Base-by-base conservation (phyloP, 1,284 basidiomycete genomes). In the Papiliotrema terrestris region DNA sequence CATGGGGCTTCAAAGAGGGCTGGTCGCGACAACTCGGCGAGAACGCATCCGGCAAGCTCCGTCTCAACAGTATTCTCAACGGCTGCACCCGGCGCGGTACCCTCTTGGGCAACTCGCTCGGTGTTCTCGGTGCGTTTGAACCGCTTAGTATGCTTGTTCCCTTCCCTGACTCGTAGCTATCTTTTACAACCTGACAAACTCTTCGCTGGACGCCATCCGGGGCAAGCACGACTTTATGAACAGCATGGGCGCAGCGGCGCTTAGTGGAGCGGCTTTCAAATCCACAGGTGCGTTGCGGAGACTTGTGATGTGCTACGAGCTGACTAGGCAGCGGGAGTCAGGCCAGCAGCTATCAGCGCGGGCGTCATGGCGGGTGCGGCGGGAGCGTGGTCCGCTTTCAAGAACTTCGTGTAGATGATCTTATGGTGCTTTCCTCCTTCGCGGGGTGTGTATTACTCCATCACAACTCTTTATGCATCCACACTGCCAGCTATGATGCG, bases 21-120 rank as follows among this genome's bases (percentile, higher is more conserved):
- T 84, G 91, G 72, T 80, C 83, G 71, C 83, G 91, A 76, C 91
- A 88, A 60, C 83, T 90, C 76, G 92, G 73, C n/a, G 65, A 72
- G 36, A 73, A 73, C 53, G 58, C 71, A 84, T 77, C 87, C 85
- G 66, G 87, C 85, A 68, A 92, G 62, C 80, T 99, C 73, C 86
- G 96, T 80, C 86, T 98, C 80, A 99, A 98, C 80, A 94, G 91
- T 68, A 81, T 98, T 57, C 83, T 98, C 67, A 99, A 98, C 82
- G 89, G 91, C 74, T 86, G 97, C 74, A 98, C 95, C 59, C 83
- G 95, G 78, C 84, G 96, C 79, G 96, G 96, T 44, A 94, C 89
- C 51, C 97, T 97, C 79, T 87, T 97, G 77, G 96, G 94, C 70
- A 99, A 98, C 82, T 97, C 91, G 72, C 91, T 94, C 73, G 96